Evolutionary conservation across 169 alveolate species (phyloP).

Genomic region (Plasmodium vinckei): DNA sequence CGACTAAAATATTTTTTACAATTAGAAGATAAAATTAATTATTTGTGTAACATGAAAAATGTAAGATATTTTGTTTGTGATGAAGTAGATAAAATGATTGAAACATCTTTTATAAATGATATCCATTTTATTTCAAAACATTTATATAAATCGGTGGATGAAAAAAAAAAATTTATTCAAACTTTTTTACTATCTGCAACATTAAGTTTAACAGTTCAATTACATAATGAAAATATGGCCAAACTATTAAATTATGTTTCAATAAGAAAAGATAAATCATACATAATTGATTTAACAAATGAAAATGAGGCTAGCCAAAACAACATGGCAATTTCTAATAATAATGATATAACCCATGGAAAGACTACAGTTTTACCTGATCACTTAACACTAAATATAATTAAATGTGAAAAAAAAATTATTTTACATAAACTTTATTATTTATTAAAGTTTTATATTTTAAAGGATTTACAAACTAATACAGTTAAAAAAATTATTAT

Average conservation of each 20-base stretch:
- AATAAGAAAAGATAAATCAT: slow-evolving; percentile 58
- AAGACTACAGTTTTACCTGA: slow-evolving; percentile 46
- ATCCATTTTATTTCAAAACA: slow-evolving; percentile 58
- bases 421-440: slow-evolving; percentile 41
- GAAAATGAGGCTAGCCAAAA: background rate
- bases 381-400: slow-evolving; percentile 13
- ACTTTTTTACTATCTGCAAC: slow-evolving; percentile 74
- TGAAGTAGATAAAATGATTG: slow-evolving; percentile 74
- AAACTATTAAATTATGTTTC: slow-evolving; percentile 42
- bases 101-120: slow-evolving; percentile 66
- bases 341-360: background rate
- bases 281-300: slow-evolving; percentile 19
- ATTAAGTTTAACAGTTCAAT: slow-evolving; percentile 37
- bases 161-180: slow-evolving; percentile 47
- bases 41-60: slow-evolving; percentile 48
- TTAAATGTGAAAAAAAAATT: slow-evolving; percentile 51
- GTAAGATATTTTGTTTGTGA: slow-evolving; percentile 75
- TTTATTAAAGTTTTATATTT: slow-evolving; percentile 19
- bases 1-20: slow-evolving; percentile 77
- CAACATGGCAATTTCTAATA: background rate
- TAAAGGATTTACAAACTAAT: background rate
- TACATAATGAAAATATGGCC: slow-evolving; percentile 56
- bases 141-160: slow-evolving; percentile 48
- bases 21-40: slow-evolving; percentile 30
- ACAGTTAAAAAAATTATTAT: slow-evolving; percentile 44